These are phyloP conservation scores for Rosa hybrid DNA, from an alignment of 331 rosid species.

Conservation along the genomic window DNA sequence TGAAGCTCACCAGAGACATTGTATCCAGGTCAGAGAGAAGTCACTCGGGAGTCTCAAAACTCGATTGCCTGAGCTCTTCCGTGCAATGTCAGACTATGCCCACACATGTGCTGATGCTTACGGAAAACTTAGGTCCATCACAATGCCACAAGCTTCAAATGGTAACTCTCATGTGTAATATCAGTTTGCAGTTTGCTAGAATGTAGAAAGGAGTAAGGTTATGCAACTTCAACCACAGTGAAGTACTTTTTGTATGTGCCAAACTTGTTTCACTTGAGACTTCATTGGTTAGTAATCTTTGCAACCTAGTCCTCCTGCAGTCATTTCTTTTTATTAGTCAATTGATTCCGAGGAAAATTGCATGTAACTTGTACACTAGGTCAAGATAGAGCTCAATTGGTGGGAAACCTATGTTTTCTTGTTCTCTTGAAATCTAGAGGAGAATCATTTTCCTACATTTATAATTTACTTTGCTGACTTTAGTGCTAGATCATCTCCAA, in stretches of 20 bases:
- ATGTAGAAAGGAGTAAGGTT: constrained; percentile 10
- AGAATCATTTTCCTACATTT: not conserved
- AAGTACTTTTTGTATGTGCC: constrained; percentile 30
- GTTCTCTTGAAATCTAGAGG: not conserved
- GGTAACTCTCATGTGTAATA: constrained; percentile 27
- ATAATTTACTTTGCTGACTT: not conserved
- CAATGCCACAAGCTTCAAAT: constrained; percentile 30
- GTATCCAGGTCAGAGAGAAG: constrained; percentile 77
- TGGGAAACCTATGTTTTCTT: not conserved
- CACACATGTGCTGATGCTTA: constrained; percentile 60
- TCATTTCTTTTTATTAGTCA: not conserved
- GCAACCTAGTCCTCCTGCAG: not conserved
- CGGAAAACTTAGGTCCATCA: constrained; percentile 46
- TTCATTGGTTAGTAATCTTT: constrained; percentile 28
- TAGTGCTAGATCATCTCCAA: not conserved
- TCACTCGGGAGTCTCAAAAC: constrained; percentile 72
- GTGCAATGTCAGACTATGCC: constrained; percentile 58
- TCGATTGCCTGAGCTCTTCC: constrained; percentile 84
- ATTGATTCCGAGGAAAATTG: not conserved
- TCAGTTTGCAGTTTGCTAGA: constrained; percentile 13
- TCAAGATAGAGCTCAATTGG: not conserved
- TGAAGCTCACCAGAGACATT: constrained; percentile 59
- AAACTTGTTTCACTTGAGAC: constrained; percentile 34
- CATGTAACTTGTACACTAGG: not conserved
- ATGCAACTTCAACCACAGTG: constrained; percentile 21